A percentile compares a stretch with the other conserved stretches of the same genome.
These are phyloP conservation scores for Spinacia oleracea DNA, from an alignment of 179 eudicot species.

Conservation along the genomic window DNA sequence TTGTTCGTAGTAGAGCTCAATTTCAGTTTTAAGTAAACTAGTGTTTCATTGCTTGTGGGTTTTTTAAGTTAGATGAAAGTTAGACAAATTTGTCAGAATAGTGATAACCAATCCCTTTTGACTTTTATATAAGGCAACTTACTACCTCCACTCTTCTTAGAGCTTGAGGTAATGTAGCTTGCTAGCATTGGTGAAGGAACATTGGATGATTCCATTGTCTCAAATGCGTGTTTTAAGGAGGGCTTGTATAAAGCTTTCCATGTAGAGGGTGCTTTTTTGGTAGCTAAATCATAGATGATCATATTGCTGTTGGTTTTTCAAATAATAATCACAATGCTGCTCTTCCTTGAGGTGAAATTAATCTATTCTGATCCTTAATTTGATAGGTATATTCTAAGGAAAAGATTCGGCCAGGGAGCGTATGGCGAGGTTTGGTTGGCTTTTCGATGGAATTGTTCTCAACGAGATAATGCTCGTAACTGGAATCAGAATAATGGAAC, in stretches of 20 bases:
- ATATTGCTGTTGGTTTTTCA: background rate
- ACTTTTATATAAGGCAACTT: background rate
- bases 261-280: background rate
- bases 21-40: background rate
- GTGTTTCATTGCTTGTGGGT: background rate
- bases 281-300: background rate
- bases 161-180: background rate
- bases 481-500: slow-evolving; percentile 38
- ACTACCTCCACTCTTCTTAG: background rate
- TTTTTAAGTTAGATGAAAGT: background rate
- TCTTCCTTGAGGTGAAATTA: background rate
- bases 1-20: background rate
- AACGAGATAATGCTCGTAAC: slow-evolving; percentile 36
- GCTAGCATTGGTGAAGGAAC: background rate
- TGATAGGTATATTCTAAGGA: slow-evolving; percentile 72
- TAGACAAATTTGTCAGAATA: background rate
- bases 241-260: background rate
- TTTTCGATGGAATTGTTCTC: slow-evolving; percentile 87
- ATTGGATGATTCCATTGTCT: background rate
- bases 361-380: background rate
- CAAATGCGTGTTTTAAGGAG: background rate
- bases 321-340: background rate
- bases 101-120: background rate
- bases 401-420: slow-evolving; percentile 90
- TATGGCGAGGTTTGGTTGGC: slow-evolving; percentile 99